Evolutionary conservation across 805 yeast species (phyloP).

Genomic region (Candida michaelii): DNA sequence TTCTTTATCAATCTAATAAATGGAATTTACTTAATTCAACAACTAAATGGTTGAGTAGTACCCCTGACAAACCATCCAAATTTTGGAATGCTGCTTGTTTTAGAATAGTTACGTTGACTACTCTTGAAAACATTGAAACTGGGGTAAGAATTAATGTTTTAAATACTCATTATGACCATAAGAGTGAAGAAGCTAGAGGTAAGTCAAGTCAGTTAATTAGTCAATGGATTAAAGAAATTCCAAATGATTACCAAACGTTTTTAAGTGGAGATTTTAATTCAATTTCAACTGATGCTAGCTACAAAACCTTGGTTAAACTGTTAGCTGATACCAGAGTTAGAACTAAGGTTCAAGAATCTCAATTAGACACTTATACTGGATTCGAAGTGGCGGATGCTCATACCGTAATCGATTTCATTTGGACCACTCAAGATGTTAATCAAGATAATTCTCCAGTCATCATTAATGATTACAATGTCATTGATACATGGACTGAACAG

Average conservation of each 20-base stretch:
- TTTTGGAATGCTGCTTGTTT: conserved; percentile 40
- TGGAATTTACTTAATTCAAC: conserved; percentile 41
- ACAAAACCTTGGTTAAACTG: conserved; percentile 30
- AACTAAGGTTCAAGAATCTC: conserved; percentile 18
- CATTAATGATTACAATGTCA: conserved; percentile 27
- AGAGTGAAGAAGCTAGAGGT: conserved; percentile 44
- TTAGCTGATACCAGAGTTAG: conserved; percentile 29
- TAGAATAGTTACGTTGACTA: conserved; percentile 41
- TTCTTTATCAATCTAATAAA: conserved; percentile 37
- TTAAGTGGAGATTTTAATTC: conserved; percentile 62
- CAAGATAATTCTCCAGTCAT: conserved; percentile 13
- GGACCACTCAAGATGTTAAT: conserved; percentile 28
- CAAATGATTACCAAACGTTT: conserved; percentile 36
- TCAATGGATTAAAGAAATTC: conserved; percentile 35
- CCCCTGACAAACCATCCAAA: conserved; percentile 53
- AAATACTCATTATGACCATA: conserved; percentile 54
- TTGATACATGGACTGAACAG: conserved; percentile 34
- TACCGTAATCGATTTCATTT: conserved; percentile 40
- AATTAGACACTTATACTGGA: conserved; percentile 42
- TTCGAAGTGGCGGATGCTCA: conserved; percentile 24
- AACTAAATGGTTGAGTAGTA: conserved; percentile 53
- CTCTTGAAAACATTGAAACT: conserved; percentile 20
- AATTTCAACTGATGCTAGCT: conserved; percentile 16
- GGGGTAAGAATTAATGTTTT: conserved; percentile 29
- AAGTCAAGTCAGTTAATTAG: conserved; percentile 46